phyloP scores from a whole-genome alignment of 306 rosid genomes.

The Delonix regia region DNA sequence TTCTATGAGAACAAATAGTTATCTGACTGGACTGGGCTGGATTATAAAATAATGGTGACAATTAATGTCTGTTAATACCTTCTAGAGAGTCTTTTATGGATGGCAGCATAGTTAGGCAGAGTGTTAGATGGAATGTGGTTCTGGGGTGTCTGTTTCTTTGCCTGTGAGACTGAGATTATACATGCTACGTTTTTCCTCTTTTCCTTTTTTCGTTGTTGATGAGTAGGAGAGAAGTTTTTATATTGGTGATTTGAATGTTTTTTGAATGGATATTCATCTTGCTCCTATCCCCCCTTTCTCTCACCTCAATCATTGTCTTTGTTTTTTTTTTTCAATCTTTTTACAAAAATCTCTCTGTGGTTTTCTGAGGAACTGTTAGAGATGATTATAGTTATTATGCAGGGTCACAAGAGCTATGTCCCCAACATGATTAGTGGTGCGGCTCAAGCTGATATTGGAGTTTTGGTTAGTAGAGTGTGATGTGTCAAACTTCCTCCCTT shows the following conservation, averaged over 20 bases:
- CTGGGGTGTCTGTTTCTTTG: too few species aligned
- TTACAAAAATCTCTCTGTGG: slow-evolving; percentile 18
- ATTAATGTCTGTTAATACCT: not conserved
- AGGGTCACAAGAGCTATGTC: slow-evolving; percentile 99
- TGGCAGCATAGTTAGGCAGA: not conserved
- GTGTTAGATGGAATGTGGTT: not conserved
- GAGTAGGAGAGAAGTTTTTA: not conserved
- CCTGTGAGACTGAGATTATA: not conserved
- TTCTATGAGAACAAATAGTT: not conserved
- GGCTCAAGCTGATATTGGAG: slow-evolving; percentile 98
- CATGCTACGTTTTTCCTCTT: not conserved
- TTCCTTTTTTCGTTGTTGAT: too few species aligned
- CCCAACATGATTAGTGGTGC: slow-evolving; percentile 99
- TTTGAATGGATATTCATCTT: not conserved
- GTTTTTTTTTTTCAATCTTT: slow-evolving; percentile 12
- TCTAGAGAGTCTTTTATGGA: not conserved
- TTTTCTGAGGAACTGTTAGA: slow-evolving; percentile 11
- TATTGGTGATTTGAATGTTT: not conserved
- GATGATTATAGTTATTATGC: slow-evolving; percentile 35
- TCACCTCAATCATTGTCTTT: not conserved
- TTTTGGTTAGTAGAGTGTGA: slow-evolving; percentile 71
- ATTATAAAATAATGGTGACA: not conserved
- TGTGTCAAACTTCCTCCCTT: slow-evolving; percentile 7
- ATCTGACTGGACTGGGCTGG: not conserved
- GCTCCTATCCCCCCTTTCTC: not conserved